Conservation (phyloP, 306 rosid species). For the Gillenia trifoliata region DNA sequence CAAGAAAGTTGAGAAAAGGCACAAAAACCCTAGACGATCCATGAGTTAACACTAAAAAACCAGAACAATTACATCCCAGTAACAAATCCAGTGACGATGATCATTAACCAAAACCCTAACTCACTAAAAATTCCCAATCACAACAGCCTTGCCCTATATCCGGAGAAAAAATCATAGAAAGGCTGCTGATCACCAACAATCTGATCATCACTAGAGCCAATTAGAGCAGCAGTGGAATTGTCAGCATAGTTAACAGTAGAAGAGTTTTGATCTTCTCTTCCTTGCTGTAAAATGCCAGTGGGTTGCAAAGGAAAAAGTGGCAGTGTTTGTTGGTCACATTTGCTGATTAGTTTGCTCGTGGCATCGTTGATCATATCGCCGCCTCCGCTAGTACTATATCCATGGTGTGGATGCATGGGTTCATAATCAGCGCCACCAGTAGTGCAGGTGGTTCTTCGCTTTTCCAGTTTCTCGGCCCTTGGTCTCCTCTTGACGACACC, state of each 20-base stretch:
- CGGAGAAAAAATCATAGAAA: conserved; percentile 29
- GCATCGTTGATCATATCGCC: background rate
- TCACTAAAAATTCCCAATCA: background rate
- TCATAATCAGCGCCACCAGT: conserved; percentile 10
- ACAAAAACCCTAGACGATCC: no score
- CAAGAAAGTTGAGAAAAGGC: no score
- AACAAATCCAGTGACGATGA: background rate
- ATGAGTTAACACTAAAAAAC: no score
- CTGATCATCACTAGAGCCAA: conserved; percentile 1
- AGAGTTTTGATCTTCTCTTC: conserved; percentile 5
- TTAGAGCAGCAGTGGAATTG: conserved; percentile 9
- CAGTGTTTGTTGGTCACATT: conserved; percentile 46
- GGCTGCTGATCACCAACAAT: conserved; percentile 1
- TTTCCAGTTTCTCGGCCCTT: conserved; percentile 17
- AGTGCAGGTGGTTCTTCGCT: conserved; percentile 14
- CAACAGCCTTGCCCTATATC: background rate
- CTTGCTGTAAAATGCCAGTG: conserved; percentile 51
- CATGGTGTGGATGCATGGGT: background rate
- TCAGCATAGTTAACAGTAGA: conserved; percentile 9
- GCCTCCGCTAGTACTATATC: background rate
- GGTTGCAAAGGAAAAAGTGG: conserved; percentile 77
- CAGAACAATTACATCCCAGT: background rate
- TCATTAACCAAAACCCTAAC: background rate
- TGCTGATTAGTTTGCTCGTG: background rate
- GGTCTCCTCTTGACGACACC: conserved; percentile 32